Percentiles rank a stretch among this genome's conserved stretches.
Conservation (phyloP, 768 basidiomycete species). For the Agrocybe praecox region DNA sequence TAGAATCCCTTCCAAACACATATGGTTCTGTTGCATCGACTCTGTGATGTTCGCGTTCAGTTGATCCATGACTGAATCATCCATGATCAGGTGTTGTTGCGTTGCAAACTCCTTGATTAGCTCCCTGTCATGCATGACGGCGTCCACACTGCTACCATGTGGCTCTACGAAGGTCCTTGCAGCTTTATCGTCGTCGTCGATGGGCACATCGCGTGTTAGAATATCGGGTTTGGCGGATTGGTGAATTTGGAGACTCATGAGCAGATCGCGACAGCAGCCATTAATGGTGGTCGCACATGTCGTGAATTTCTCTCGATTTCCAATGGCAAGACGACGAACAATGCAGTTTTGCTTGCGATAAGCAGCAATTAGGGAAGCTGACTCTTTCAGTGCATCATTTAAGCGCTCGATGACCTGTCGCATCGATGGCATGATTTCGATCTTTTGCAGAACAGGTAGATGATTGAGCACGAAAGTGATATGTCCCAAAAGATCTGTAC, state of each 20-base stretch:
- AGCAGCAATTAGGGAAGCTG: slow-evolving; percentile 39
- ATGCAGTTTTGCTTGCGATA: slow-evolving; percentile 38
- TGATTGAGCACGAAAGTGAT: slow-evolving; percentile 45
- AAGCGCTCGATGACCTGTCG: slow-evolving; percentile 39
- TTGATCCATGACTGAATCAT: slow-evolving; percentile 42
- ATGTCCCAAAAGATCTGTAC: slow-evolving; percentile 41
- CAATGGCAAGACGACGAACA: slow-evolving; percentile 37
- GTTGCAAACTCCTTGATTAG: slow-evolving; percentile 39
- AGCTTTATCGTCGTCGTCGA: slow-evolving; percentile 37
- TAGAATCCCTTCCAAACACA: slow-evolving; percentile 30
- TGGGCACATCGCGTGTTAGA: slow-evolving; percentile 35
- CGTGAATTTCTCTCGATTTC: slow-evolving; percentile 38
- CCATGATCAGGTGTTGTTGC: slow-evolving; percentile 35
- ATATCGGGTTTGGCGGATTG: slow-evolving; percentile 38
- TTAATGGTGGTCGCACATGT: slow-evolving; percentile 32
- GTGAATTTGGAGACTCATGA: slow-evolving; percentile 44
- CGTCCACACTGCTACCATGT: slow-evolving; percentile 39
- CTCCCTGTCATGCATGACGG: slow-evolving; percentile 33
- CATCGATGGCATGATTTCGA: slow-evolving; percentile 34
- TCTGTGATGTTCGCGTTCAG: slow-evolving; percentile 36
- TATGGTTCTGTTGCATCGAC: slow-evolving; percentile 31
- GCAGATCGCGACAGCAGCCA: slow-evolving; percentile 35
- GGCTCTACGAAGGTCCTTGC: slow-evolving; percentile 33
- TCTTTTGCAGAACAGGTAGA: slow-evolving; percentile 32
- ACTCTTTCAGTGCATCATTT: slow-evolving; percentile 36